A percentile compares a stretch with the other conserved stretches of the same genome.
Conservation (phyloP, 352 stramenopile genomes). For the Globisporangium lucens region DNA sequence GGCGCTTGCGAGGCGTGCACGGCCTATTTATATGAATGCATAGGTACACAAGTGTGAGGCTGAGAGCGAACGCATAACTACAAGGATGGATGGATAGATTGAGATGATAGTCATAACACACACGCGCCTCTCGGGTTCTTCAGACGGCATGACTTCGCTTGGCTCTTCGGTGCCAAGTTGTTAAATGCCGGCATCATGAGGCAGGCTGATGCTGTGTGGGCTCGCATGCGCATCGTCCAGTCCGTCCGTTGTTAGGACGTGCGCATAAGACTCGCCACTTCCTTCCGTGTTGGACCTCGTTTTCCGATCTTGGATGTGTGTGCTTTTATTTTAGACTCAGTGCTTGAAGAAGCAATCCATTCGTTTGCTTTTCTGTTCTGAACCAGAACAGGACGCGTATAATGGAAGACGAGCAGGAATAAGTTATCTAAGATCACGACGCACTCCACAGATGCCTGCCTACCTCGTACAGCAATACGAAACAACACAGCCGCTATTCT, state of each 20-base stretch:
- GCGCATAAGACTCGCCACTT: neutral
- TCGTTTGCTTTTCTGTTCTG: neutral
- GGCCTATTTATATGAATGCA: slow-evolving; percentile 27
- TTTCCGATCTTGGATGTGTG: neutral
- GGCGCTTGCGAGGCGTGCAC: slow-evolving; percentile 61
- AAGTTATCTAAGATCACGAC: neutral
- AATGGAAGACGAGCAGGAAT: neutral
- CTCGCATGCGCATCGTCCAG: neutral
- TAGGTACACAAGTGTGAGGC: neutral
- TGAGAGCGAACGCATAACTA: neutral
- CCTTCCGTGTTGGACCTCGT: neutral
- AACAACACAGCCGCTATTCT: neutral
- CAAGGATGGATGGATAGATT: neutral
- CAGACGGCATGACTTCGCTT: slow-evolving; percentile 1
- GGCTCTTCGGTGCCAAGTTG: neutral
- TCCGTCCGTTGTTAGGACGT: neutral
- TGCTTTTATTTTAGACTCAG: slow-evolving; percentile 6
- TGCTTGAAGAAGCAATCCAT: slow-evolving; percentile 3
- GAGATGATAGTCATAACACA: too few species aligned
- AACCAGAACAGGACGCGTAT: neutral
- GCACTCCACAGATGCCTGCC: too few species aligned
- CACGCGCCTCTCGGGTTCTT: slow-evolving; percentile 11
- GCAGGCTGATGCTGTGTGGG: neutral
- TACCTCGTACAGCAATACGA: neutral
- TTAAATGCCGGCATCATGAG: neutral